Conservation (phyloP, 805 yeast genomes). For the Yamadazyma paraphyllophila region DNA sequence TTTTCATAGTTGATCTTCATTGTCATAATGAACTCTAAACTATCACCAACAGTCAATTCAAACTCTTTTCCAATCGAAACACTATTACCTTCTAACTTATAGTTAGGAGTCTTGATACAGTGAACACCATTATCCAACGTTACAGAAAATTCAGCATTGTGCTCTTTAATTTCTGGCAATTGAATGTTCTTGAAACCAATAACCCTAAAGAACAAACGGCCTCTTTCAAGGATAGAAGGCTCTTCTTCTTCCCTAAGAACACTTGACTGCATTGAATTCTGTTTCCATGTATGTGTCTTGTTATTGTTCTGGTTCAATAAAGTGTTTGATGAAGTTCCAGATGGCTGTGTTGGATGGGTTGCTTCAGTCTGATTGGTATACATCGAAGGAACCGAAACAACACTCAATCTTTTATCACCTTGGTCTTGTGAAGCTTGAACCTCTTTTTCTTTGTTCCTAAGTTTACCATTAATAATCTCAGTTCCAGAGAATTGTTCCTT, state of each 20-base stretch:
- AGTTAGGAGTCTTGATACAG: conserved; percentile 64
- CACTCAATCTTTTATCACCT: conserved; percentile 22
- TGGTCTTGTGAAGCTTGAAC: neutral
- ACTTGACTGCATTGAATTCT: conserved; percentile 15
- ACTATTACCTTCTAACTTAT: conserved; percentile 29
- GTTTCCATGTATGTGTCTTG: conserved; percentile 12
- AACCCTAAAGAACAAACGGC: conserved; percentile 53
- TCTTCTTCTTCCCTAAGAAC: conserved; percentile 13
- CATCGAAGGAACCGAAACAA: conserved; percentile 34
- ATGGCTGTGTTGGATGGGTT: conserved; percentile 8
- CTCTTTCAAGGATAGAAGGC: conserved; percentile 37
- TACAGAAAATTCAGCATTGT: conserved; percentile 49
- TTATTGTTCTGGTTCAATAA: conserved; percentile 11
- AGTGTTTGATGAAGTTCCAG: conserved; percentile 16
- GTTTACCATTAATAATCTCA: conserved; percentile 22
- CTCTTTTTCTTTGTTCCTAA: conserved; percentile 17
- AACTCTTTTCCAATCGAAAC: conserved; percentile 67
- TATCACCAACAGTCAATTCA: conserved; percentile 64
- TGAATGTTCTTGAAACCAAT: conserved; percentile 44
- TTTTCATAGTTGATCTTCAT: conserved; percentile 62
- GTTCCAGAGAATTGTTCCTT: conserved; percentile 13
- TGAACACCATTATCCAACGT: conserved; percentile 81
- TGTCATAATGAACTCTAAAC: conserved; percentile 66
- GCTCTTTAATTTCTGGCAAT: conserved; percentile 46
- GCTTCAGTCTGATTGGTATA: conserved; percentile 12